phyloP scores from a whole-genome alignment of 2,329 filamentous ascomycete species.

The Clarireedia paspali region DNA sequence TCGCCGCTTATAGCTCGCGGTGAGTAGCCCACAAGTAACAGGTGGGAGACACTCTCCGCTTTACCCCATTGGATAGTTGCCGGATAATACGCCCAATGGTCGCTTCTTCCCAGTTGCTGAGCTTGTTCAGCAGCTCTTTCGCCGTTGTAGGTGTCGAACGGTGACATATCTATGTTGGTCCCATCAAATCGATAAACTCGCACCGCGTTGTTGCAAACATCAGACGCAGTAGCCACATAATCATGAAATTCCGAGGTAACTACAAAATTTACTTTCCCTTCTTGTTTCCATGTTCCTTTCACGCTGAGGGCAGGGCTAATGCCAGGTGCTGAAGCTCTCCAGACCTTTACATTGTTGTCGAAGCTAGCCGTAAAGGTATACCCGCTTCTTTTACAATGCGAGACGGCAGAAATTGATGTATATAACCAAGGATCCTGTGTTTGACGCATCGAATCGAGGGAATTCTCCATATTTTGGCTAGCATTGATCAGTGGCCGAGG shows the following conservation, averaged over 20 bases:
- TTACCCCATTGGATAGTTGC: conserved; percentile 57
- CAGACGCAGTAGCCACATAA: conserved; percentile 51
- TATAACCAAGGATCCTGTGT: conserved; percentile 58
- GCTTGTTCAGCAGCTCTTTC: conserved; percentile 20
- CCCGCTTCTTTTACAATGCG: conserved; percentile 40
- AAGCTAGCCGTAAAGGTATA: conserved; percentile 54
- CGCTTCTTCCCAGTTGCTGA: conserved; percentile 15
- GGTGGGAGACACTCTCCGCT: conserved; percentile 36
- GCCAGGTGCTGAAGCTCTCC: conserved; percentile 35
- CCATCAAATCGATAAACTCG: conserved; percentile 45
- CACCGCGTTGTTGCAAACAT: conserved; percentile 45
- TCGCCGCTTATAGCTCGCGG: conserved; percentile 46
- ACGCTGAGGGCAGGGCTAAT: conserved; percentile 36
- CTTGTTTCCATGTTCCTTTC: conserved; percentile 46
- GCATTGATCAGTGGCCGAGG: conserved; percentile 40
- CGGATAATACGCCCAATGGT: conserved; percentile 54
- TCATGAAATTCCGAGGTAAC: conserved; percentile 38
- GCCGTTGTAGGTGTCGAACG: conserved; percentile 24
- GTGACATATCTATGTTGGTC: conserved; percentile 28
- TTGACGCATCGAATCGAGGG: conserved; percentile 46
- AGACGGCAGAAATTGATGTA: conserved; percentile 54
- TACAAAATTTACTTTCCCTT: conserved; percentile 56
- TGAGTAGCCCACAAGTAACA: conserved; percentile 56
- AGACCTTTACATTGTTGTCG: conserved; percentile 53
- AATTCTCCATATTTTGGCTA: conserved; percentile 43